A percentile compares a stretch with the other conserved stretches of the same genome.
Evolutionary conservation across 345 rosid genomes (phyloP).

Genomic region (Eucalyptus camaldulensis): DNA sequence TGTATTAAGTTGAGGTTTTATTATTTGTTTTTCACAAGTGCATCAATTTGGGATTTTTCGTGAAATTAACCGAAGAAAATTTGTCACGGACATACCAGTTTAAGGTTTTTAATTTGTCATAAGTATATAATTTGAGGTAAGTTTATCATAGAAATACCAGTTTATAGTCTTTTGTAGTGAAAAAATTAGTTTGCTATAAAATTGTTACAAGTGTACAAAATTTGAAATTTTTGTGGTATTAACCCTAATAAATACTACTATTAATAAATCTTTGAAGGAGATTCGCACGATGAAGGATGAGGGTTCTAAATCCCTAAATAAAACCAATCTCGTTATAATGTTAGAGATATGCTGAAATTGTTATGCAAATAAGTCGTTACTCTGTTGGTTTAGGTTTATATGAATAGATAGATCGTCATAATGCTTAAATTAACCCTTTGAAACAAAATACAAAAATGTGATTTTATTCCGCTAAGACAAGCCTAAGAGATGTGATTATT

Average conservation of each 20-base stretch:
- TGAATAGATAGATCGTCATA: neutral
- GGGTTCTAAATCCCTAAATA: neutral
- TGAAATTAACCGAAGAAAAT: too few relatives aligned
- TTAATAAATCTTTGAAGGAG: neutral
- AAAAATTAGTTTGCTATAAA: fast-evolving
- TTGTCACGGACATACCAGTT: fast-evolving
- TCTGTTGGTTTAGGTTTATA: neutral
- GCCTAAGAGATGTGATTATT: neutral
- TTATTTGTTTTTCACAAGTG: fast-evolving
- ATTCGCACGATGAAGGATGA: too few relatives aligned
- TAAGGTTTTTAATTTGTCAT: too few relatives aligned
- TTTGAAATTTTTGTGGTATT: too few relatives aligned
- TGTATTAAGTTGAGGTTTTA: too few relatives aligned
- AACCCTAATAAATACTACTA: too few relatives aligned
- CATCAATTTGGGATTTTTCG: fast-evolving
- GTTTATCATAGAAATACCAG: fast-evolving
- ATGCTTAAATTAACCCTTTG: neutral
- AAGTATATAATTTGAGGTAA: fast-evolving
- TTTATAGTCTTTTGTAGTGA: too few relatives aligned
- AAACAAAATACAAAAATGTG: neutral
- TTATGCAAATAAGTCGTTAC: neutral
- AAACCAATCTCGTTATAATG: neutral
- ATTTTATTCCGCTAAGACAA: neutral
- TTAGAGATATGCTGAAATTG: neutral
- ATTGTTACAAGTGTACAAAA: too few relatives aligned